phyloP scores from a whole-genome alignment of 2,329 filamentous ascomycete species.

The Xylariomycetidae sp. region DNA sequence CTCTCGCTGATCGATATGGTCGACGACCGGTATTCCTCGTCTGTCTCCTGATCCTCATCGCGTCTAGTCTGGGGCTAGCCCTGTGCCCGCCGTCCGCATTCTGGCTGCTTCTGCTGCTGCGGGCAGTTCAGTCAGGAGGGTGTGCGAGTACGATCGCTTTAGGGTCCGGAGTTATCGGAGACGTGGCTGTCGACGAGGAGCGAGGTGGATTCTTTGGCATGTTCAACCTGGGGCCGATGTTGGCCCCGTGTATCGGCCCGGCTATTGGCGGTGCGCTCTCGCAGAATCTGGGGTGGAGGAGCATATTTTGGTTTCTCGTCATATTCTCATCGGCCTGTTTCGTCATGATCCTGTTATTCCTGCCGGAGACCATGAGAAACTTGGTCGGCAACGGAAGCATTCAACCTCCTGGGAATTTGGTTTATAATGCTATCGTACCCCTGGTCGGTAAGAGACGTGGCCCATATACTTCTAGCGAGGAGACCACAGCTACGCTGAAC shows the following conservation, averaged over 20 bases:
- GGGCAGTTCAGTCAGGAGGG: conserved; percentile 25
- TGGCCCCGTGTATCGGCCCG: conserved; percentile 44
- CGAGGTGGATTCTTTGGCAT: conserved; percentile 29
- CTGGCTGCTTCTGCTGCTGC: conserved; percentile 26
- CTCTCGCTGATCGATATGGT: conserved; percentile 27
- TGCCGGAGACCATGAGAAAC: conserved; percentile 26
- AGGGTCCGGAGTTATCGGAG: conserved; percentile 28
- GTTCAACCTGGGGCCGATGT: conserved; percentile 30
- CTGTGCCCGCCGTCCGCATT: conserved; percentile 24
- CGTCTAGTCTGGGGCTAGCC: conserved; percentile 26
- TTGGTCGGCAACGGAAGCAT: conserved; percentile 25
- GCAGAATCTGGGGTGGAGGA: conserved; percentile 43
- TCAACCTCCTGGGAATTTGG: conserved; percentile 9
- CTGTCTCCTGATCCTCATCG: conserved; percentile 25
- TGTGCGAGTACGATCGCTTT: conserved; percentile 30
- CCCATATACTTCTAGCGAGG: not conserved
- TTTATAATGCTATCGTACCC: conserved; percentile 18
- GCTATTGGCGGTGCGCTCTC: conserved; percentile 45
- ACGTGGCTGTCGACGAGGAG: conserved; percentile 27
- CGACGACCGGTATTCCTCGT: conserved; percentile 23
- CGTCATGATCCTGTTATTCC: conserved; percentile 26
- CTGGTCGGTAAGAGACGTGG: not conserved
- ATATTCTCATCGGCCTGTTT: conserved; percentile 38
- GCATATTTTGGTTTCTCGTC: conserved; percentile 50
- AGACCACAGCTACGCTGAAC: not conserved